These are phyloP conservation scores for Fraxinus anomala DNA, from an alignment of 257 asterid genomes.

Conservation along the genomic window DNA sequence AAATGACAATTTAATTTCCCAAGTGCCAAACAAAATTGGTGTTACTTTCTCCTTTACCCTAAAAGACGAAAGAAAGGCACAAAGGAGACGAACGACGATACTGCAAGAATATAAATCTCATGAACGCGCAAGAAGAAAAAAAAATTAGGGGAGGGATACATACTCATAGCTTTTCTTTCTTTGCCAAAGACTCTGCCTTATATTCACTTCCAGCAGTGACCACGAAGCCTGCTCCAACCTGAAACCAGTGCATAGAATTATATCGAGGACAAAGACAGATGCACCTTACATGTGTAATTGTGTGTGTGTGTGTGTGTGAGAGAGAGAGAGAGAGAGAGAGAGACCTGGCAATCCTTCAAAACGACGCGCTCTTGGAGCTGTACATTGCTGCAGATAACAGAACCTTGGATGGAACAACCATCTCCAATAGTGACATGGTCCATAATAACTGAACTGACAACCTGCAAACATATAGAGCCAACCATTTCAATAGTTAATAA, in stretches of 20 bases:
- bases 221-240: constrained; percentile 96
- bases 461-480: constrained; percentile 42
- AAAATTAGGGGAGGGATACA: not conserved
- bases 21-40: constrained; percentile 42
- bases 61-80: constrained; percentile 16
- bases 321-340: not conserved
- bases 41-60: constrained; percentile 22
- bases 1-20: not conserved
- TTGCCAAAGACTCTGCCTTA: constrained; percentile 90
- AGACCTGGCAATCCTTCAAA: constrained; percentile 92
- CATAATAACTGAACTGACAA: constrained; percentile 90
- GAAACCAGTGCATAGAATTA: constrained; percentile 18
- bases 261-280: not conserved
- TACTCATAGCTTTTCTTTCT: constrained; percentile 63
- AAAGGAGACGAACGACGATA: not conserved
- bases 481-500: not conserved
- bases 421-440: constrained; percentile 87
- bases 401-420: constrained; percentile 95
- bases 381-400: constrained; percentile 82
- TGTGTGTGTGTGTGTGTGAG: not conserved
- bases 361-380: constrained; percentile 93
- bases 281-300: not conserved
- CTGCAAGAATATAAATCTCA: not conserved
- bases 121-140: not conserved
- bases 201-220: constrained; percentile 80